Percentiles rank a stretch among this genome's conserved stretches.
Conservation (phyloP, 345 rosid genomes). For the Balakata baccata region DNA sequence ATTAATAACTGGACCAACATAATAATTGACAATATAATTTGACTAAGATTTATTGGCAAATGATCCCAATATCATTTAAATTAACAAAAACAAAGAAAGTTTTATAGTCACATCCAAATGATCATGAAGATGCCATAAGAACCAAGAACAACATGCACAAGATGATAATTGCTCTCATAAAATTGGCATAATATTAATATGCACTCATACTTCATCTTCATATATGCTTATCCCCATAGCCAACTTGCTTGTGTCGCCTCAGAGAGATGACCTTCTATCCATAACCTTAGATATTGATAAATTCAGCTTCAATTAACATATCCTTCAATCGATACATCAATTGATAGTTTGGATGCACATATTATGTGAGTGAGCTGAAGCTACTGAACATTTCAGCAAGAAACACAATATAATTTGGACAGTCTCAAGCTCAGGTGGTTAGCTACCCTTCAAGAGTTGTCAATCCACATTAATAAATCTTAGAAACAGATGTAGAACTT, state of each 20-base stretch:
- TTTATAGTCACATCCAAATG: not conserved
- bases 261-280: not conserved
- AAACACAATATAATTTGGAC: not conserved
- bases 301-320: not conserved
- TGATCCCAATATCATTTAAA: not conserved
- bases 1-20: not conserved
- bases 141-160: not conserved
- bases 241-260: not conserved
- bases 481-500: not conserved
- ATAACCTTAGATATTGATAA: not conserved
- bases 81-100: not conserved
- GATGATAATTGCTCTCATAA: not conserved
- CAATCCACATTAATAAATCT: not conserved
- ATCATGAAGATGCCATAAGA: not conserved
- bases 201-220: not conserved
- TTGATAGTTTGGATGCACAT: not conserved
- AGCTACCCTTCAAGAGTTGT: not conserved
- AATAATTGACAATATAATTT: not conserved
- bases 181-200: not conserved
- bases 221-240: not conserved
- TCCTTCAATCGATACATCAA: not conserved
- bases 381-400: no score
- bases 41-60: not conserved
- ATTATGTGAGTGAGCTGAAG: not conserved
- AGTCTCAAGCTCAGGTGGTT: not conserved